These are phyloP conservation scores for Alternaria conjuncta DNA, from an alignment of 2,329 filamentous ascomycete genomes.

Conservation along the genomic window DNA sequence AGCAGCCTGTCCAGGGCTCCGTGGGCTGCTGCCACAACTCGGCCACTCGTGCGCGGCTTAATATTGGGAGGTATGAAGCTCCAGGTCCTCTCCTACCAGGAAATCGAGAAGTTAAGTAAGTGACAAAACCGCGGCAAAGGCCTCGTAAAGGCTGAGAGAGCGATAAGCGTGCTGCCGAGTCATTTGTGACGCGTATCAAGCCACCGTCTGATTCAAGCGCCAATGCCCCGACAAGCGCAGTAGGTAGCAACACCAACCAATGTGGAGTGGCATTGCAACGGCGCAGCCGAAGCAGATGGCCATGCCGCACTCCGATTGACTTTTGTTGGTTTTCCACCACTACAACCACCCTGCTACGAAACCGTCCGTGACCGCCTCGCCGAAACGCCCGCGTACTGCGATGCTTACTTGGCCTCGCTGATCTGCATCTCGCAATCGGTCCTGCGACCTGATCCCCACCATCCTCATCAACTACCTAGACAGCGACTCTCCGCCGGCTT, in stretches of 20 bases:
- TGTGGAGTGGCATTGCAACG: constrained; percentile 12
- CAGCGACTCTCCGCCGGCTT: not conserved
- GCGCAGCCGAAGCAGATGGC: constrained; percentile 3
- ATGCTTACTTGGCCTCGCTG: not conserved
- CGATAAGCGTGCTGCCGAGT: not conserved
- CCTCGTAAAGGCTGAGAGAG: not conserved
- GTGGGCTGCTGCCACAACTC: not conserved
- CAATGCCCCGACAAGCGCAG: constrained; percentile 11
- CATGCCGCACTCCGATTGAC: not conserved
- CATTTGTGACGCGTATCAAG: not conserved
- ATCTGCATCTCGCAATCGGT: constrained; percentile 7
- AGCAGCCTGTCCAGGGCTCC: not conserved
- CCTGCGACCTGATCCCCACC: not conserved
- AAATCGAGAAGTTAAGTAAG: not conserved
- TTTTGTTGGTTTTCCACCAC: not conserved
- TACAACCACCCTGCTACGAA: not conserved
- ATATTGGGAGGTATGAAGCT: not conserved
- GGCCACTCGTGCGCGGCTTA: not conserved
- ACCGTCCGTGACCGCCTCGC: not conserved
- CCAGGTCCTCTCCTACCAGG: not conserved
- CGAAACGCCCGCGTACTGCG: not conserved
- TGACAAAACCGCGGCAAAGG: not conserved
- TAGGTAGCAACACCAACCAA: constrained; percentile 13
- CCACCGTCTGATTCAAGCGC: constrained; percentile 10
- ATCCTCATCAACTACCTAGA: not conserved